Evolutionary conservation across 73 alveolate species (phyloP).

Genomic region (Paramecium primaurelia): DNA sequence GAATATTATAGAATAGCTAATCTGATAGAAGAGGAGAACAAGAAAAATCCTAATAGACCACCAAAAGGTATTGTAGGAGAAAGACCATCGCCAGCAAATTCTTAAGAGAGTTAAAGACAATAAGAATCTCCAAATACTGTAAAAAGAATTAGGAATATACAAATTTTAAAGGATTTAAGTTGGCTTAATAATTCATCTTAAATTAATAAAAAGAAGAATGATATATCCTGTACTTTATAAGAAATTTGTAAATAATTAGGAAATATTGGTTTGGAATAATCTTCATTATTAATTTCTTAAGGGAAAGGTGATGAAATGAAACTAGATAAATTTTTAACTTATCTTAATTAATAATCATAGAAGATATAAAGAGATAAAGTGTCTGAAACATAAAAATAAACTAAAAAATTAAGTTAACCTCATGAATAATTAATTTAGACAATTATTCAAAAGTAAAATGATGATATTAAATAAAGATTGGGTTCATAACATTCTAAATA

Average conservation of each 20-base stretch:
- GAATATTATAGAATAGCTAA: slow-evolving; percentile 58
- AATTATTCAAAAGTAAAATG: not conserved
- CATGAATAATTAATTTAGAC: not conserved
- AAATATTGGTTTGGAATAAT: not conserved
- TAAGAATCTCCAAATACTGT: not conserved
- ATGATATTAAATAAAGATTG: not conserved
- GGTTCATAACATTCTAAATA: not conserved
- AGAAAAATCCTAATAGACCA: slow-evolving; percentile 52
- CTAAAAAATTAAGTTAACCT: not conserved
- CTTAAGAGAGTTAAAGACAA: not conserved
- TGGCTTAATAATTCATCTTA: not conserved
- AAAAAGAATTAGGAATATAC: not conserved
- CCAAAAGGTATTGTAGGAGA: slow-evolving; percentile 65
- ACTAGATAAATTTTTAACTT: not conserved
- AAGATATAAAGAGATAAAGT: not conserved
- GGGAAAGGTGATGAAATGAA: not conserved
- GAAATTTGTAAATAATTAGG: slow-evolving; percentile 8
- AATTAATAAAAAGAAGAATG: not conserved
- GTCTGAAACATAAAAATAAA: not conserved
- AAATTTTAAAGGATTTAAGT: slow-evolving; percentile 8
- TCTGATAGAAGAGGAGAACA: slow-evolving; percentile 57
- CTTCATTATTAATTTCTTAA: not conserved
- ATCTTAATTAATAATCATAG: not conserved
- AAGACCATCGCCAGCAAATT: slow-evolving; percentile 52
- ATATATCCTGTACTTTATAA: not conserved